phyloP scores from a whole-genome alignment of 805 yeast genomes.

The Sugiyamaella floridensis region DNA sequence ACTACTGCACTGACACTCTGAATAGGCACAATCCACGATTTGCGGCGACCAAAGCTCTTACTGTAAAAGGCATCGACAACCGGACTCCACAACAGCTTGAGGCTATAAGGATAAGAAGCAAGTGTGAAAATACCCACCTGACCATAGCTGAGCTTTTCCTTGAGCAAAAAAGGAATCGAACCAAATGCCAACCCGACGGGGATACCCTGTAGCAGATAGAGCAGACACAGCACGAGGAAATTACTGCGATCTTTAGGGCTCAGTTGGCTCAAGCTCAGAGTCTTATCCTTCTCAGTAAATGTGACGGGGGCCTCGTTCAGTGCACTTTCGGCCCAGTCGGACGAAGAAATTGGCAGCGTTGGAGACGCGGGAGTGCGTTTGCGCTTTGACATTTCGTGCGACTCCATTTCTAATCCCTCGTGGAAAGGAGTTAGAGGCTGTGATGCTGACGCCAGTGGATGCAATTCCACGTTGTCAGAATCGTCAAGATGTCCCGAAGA shows the following conservation, averaged over 20 bases:
- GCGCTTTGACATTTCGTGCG: constrained; percentile 15
- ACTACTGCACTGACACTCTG: constrained; percentile 73
- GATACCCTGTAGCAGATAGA: constrained; percentile 88
- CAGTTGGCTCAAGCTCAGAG: constrained; percentile 24
- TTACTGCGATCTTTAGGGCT: constrained; percentile 56
- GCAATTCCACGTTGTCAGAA: background rate
- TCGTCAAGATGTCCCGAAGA: background rate
- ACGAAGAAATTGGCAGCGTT: constrained; percentile 12
- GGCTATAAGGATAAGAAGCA: constrained; percentile 91
- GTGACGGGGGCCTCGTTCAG: background rate
- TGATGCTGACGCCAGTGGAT: background rate
- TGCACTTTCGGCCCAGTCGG: constrained; percentile 15
- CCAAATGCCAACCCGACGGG: constrained; percentile 97
- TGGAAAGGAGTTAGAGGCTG: background rate
- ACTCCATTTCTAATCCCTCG: constrained; percentile 6
- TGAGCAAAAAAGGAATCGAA: constrained; percentile 81
- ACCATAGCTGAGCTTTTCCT: constrained; percentile 73
- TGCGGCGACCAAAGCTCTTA: constrained; percentile 65
- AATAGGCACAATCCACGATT: constrained; percentile 92
- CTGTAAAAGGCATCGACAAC: constrained; percentile 82
- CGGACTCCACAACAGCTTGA: constrained; percentile 93
- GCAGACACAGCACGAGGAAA: constrained; percentile 60
- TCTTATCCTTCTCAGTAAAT: background rate
- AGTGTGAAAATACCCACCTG: constrained; percentile 86
- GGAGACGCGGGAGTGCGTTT: constrained; percentile 13